Conservation (phyloP, 805 yeast species). For the Citeromyces nyonsensis region DNA sequence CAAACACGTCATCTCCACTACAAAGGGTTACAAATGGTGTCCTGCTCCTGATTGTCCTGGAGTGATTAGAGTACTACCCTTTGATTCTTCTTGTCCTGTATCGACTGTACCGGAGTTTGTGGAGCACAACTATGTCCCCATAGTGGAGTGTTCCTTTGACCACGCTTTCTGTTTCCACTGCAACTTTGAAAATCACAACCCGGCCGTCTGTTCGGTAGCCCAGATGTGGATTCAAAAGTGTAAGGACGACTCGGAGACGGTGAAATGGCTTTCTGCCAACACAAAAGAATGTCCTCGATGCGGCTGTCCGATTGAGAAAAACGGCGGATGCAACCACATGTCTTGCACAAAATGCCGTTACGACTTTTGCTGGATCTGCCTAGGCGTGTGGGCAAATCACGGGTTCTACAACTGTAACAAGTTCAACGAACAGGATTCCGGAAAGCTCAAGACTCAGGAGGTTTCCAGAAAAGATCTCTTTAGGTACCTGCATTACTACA, state of each 20-base stretch:
- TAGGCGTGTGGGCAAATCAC: slow-evolving; percentile 62
- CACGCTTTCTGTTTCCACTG: slow-evolving; percentile 77
- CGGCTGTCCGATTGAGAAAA: slow-evolving; percentile 66
- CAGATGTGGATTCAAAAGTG: slow-evolving; percentile 66
- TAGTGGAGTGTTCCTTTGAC: slow-evolving; percentile 48
- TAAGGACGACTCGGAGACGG: slow-evolving; percentile 76
- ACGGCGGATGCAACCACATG: slow-evolving; percentile 98
- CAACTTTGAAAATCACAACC: slow-evolving; percentile 61
- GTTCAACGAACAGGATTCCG: slow-evolving; percentile 32
- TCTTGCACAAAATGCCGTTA: slow-evolving; percentile 59
- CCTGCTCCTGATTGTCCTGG: slow-evolving; percentile 70
- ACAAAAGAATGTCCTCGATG: slow-evolving; percentile 85
- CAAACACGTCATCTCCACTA: slow-evolving; percentile 34
- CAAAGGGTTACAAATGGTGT: slow-evolving; percentile 52
- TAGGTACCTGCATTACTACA: slow-evolving; percentile 62
- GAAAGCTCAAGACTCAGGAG: slow-evolving; percentile 21
- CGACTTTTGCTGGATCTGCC: slow-evolving; percentile 92
- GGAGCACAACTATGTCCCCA: slow-evolving; percentile 27
- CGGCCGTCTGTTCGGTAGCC: slow-evolving; percentile 65
- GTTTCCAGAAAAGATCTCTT: slow-evolving; percentile 32
- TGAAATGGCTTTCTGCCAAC: slow-evolving; percentile 73
- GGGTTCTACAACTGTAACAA: slow-evolving; percentile 57
- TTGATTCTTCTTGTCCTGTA: slow-evolving; percentile 14
- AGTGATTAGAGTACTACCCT: slow-evolving; percentile 24
- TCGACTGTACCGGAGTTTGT: slow-evolving; percentile 11